Evolutionary conservation across 2,329 filamentous ascomycete genomes (phyloP), one percentile per base, ranked within the genome.

Genomic region (Dactylellina haptotyla): DNA sequence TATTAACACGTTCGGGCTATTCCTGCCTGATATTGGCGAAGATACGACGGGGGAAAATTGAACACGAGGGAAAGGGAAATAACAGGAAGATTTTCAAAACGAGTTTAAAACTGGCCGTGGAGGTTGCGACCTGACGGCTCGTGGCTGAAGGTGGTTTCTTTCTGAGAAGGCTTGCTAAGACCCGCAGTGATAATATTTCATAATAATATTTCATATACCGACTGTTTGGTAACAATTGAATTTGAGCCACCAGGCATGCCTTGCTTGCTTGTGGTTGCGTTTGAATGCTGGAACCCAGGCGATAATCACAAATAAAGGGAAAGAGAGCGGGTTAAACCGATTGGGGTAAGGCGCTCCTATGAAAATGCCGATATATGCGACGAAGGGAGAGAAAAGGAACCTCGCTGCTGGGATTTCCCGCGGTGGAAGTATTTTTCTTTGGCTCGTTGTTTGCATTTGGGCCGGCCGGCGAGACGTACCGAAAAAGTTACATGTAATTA

Each of bases 391-490:
- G n/a, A 46, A 41, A 54, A 67, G 32, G 32, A 25, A 53, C 37
- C 28, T 48, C 61, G 50, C 18, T 18, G 56, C 65, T 70, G 48
- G 65, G 65, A 41, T 62, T 39, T 37, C 65, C 39, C n/a, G n/a
- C n/a, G n/a, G n/a, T n/a, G n/a, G n/a, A n/a, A n/a, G n/a, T n/a
- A n/a, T n/a, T n/a, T n/a, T n/a, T n/a, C n/a, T n/a, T n/a, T n/a
- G n/a, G n/a, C n/a, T n/a, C n/a, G n/a, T n/a, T n/a, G n/a, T n/a
- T n/a, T n/a, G n/a, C n/a, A n/a, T 51, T 51, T 28, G 41, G 65
- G 43, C 51, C 51, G 64, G 58, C 59, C 67, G 67, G 67, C 67
- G 67, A 72, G 67, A 65, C 67, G 67, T 72, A 72, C 67, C 67
- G 67, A 72, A 57, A 72, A 72, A 53, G 37, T 54, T 16, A 53